phyloP scores from a whole-genome alignment of 2,329 filamentous ascomycete genomes.

The Aureobasidium sp. region DNA sequence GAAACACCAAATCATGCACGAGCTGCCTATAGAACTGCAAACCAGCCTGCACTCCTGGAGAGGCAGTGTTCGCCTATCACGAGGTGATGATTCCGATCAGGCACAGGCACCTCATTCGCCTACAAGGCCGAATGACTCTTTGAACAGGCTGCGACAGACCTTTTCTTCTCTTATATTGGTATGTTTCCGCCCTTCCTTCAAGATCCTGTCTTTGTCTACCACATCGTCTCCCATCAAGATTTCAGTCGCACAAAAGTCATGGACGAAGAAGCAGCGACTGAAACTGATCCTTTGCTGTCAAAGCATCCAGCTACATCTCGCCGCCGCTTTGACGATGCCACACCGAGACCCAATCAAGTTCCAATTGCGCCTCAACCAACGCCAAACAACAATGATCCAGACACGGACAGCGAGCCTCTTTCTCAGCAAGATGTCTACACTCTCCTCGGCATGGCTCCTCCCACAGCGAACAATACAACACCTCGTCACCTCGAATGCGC shows the following conservation, averaged over 20 bases:
- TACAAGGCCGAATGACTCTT: constrained; percentile 13
- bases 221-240: neutral
- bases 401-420: constrained; percentile 21
- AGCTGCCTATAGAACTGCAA: constrained; percentile 25
- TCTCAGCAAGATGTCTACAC: constrained; percentile 22
- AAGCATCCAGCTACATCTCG: constrained; percentile 1
- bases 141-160: constrained; percentile 13
- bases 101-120: constrained; percentile 11
- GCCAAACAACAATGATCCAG: constrained; percentile 18
- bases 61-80: constrained; percentile 20
- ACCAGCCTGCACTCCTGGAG: constrained; percentile 24
- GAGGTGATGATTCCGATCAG: constrained; percentile 19
- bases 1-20: constrained; percentile 22
- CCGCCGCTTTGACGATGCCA: neutral
- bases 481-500: constrained; percentile 22
- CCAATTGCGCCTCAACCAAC: constrained; percentile 6
- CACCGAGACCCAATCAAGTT: neutral
- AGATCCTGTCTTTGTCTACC: neutral
- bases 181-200: neutral
- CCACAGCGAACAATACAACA: constrained; percentile 16
- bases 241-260: neutral
- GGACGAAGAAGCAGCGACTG: neutral
- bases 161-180: constrained; percentile 18
- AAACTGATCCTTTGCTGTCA: constrained; percentile 9
- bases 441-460: constrained; percentile 25